Evolutionary conservation across 345 rosid species (phyloP).

Genomic region (Brassica juncea): DNA sequence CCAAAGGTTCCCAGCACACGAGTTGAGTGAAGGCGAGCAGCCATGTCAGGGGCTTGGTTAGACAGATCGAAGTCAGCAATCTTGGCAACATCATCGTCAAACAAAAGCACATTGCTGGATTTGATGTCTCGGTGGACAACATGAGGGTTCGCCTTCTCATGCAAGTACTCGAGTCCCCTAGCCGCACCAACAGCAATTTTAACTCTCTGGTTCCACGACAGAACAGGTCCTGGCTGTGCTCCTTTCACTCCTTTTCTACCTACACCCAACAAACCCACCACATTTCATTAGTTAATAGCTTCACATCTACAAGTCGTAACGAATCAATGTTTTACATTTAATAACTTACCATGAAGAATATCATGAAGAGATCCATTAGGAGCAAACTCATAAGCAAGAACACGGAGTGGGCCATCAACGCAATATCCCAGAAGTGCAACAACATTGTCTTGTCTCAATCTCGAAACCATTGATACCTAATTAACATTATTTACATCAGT

Average conservation of each 20-base stretch:
- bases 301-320: slow-evolving; percentile 1
- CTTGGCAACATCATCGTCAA: slow-evolving; percentile 83
- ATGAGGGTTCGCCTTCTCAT: slow-evolving; percentile 81
- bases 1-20: slow-evolving; percentile 96
- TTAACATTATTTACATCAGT: not conserved
- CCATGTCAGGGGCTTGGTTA: slow-evolving; percentile 92
- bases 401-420: slow-evolving; percentile 78
- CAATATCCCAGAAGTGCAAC: slow-evolving; percentile 81
- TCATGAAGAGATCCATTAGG: slow-evolving; percentile 96
- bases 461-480: slow-evolving; percentile 93
- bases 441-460: slow-evolving; percentile 80
- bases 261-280: slow-evolving; percentile 27
- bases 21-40: slow-evolving; percentile 93
- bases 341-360: slow-evolving; percentile 71
- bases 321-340: not conserved
- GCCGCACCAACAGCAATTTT: slow-evolving; percentile 95
- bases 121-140: slow-evolving; percentile 86
- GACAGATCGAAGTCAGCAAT: slow-evolving; percentile 95
- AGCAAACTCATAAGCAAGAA: slow-evolving; percentile 84
- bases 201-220: slow-evolving; percentile 89
- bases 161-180: slow-evolving; percentile 95
- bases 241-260: slow-evolving; percentile 96
- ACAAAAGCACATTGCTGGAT: slow-evolving; percentile 87
- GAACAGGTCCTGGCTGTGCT: slow-evolving; percentile 85
- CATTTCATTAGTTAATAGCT: not conserved